Base-by-base conservation (phyloP, 2,329 filamentous ascomycete genomes). In the Myriosclerotinia duriaeana region DNA sequence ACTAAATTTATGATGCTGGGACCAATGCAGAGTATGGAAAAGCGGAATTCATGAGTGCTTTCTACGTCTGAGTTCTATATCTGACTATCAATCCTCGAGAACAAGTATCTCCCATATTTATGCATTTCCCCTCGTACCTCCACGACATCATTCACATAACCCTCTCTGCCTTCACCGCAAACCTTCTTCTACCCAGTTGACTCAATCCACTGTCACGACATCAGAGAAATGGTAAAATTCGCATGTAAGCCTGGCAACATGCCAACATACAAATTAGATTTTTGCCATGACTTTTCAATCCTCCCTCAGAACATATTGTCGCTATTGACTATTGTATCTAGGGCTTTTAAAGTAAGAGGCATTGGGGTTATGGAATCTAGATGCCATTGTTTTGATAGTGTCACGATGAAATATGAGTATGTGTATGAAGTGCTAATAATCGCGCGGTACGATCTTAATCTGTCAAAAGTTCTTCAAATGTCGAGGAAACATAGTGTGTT, bases 1-100 rank as follows among this genome's bases (percentile, higher is more conserved):
- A 67, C 40, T 17, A 67, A 66, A 20, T 59, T 34, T n/a, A 65
- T 55, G 34, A 69, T 67, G 8, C 63, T 26, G 15, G 64, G 44
- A 5, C 64, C 62, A 30, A 64, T 38, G 26, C 68, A 64, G 42
- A 59, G 26, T 30, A 61, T 15, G 17, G 52, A 53, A 4, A 12
- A 53, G 26, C 17, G 7, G 26, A 34, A 1, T 5, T 8, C 17
- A 36, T 53, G 5, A 34, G 2, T 34, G 6, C 12, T 53, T 53
- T 22, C n/a, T 14, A 44, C 15, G n/a, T 50, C n/a, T 50, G n/a
- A 22, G 12, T 50, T 44, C 38, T 44, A 44, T 14, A 14, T 50
- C 46, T 50, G n/a, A 22, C 22, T 22, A 22, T 22, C 46, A 50
- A 50, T 9, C 22, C 20, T 22, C n/a, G 3, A 11, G 3, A 11